Evolutionary conservation across 805 yeast species (phyloP).

Genomic region (Metschnikowia peoriensis): DNA sequence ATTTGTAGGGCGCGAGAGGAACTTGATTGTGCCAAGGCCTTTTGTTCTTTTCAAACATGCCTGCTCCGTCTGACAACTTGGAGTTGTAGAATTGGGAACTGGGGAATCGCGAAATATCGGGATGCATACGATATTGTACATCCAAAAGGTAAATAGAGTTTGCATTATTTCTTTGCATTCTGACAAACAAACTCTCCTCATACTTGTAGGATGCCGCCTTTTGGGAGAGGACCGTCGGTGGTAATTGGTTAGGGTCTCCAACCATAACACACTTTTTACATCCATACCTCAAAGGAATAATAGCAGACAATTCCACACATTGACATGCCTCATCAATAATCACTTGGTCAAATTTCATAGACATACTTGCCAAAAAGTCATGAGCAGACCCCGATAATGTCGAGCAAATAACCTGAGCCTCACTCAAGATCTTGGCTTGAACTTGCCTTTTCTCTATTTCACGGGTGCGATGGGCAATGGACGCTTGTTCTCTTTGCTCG

Average conservation of each 20-base stretch:
- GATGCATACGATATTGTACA: slow-evolving; percentile 98
- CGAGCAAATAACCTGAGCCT: slow-evolving; percentile 84
- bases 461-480: slow-evolving; percentile 65
- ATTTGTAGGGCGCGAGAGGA: slow-evolving; percentile 70
- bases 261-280: slow-evolving; percentile 91
- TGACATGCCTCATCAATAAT: slow-evolving; percentile 97
- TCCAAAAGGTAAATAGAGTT: slow-evolving; percentile 69
- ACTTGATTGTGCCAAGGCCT: slow-evolving; percentile 71
- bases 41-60: slow-evolving; percentile 56
- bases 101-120: slow-evolving; percentile 84
- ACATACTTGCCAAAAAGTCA: slow-evolving; percentile 71
- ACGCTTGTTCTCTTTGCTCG: slow-evolving; percentile 70
- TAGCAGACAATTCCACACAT: slow-evolving; percentile 87
- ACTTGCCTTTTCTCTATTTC: slow-evolving; percentile 75
- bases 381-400: slow-evolving; percentile 95
- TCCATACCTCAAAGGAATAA: slow-evolving; percentile 91
- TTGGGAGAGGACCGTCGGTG: slow-evolving; percentile 92
- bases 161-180: slow-evolving; percentile 74
- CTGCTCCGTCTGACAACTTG: slow-evolving; percentile 71
- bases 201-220: slow-evolving; percentile 77
- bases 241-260: slow-evolving; percentile 97
- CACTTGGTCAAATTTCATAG: slow-evolving; percentile 82
- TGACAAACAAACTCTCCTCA: slow-evolving; percentile 89
- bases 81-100: slow-evolving; percentile 77
- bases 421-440: slow-evolving; percentile 67